These are phyloP conservation scores for Pisolithus marmoratus DNA, from an alignment of 768 basidiomycete species.

Conservation along the genomic window DNA sequence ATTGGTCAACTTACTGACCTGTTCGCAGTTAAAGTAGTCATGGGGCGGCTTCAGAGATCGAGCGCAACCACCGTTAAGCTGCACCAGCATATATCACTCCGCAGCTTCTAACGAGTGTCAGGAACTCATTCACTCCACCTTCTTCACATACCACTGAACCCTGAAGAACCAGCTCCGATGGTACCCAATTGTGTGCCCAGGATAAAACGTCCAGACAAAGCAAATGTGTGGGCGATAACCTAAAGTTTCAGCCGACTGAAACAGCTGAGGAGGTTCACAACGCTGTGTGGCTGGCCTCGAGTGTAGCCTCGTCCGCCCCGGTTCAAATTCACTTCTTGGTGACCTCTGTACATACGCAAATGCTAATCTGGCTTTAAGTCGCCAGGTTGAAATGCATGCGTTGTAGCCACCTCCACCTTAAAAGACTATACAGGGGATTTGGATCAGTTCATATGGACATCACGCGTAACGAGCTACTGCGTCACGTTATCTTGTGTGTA, in stretches of 20 bases:
- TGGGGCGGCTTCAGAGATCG: conserved; percentile 21
- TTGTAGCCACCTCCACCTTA: conserved; percentile 73
- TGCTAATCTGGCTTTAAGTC: too few relatives aligned
- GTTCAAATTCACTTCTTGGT: too few relatives aligned
- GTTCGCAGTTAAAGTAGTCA: conserved; percentile 88
- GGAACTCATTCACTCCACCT: conserved; percentile 3
- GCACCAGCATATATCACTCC: conserved; percentile 69
- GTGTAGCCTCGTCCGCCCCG: too few relatives aligned
- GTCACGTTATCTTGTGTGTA: conserved; percentile 59
- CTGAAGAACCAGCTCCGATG: conserved; percentile 54
- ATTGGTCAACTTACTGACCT: conserved; percentile 69
- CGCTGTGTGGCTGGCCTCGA: too few relatives aligned
- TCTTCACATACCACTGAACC: conserved; percentile 49
- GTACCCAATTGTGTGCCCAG: conserved; percentile 81
- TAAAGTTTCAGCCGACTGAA: too few relatives aligned
- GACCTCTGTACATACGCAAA: too few relatives aligned
- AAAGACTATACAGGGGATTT: conserved; percentile 56
- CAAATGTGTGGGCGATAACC: too few relatives aligned
- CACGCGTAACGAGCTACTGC: conserved; percentile 17
- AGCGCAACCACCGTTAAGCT: conserved; percentile 68
- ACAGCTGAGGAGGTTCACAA: too few relatives aligned
- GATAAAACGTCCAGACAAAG: conserved; percentile 61
- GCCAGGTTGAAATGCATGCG: too few relatives aligned
- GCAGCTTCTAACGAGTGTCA: conserved; percentile 42
- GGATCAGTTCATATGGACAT: conserved; percentile 53